A percentile compares a stretch with the other conserved stretches of the same genome.
These are phyloP conservation scores for Perilla frutescens DNA, from an alignment of 257 asterid genomes.

Conservation along the genomic window DNA sequence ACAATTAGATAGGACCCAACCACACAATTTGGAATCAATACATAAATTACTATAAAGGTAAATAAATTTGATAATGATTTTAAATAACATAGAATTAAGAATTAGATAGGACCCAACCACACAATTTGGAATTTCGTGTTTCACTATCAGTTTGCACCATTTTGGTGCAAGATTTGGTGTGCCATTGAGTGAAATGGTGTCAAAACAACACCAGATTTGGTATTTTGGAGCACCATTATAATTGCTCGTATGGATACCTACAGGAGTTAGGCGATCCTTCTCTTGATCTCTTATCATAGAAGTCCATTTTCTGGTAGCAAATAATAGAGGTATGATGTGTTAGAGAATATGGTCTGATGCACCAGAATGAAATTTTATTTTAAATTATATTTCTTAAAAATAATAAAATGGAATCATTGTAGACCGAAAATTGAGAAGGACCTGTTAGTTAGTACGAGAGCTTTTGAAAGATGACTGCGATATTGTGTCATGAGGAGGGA, in stretches of 20 bases:
- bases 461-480: conserved; percentile 89
- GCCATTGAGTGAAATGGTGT: no score
- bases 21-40: no score
- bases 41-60: no score
- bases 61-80: no score
- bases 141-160: no score
- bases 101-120: no score
- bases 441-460: conserved; percentile 95
- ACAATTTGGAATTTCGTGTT: no score
- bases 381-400: not conserved
- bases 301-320: conserved; percentile 84
- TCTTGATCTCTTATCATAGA: conserved; percentile 92
- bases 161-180: no score
- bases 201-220: no score
- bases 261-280: conserved; percentile 92
- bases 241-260: conserved; percentile 45
- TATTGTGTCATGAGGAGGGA: conserved; percentile 80
- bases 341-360: conserved; percentile 23
- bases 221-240: no score
- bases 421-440: conserved; percentile 34
- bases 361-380: not conserved
- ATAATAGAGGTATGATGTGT: conserved; percentile 37
- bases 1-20: no score
- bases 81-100: no score
- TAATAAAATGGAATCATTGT: conserved; percentile 2